phyloP scores from a whole-genome alignment of 2,329 filamentous ascomycete species.

The Penicillium hordei region DNA sequence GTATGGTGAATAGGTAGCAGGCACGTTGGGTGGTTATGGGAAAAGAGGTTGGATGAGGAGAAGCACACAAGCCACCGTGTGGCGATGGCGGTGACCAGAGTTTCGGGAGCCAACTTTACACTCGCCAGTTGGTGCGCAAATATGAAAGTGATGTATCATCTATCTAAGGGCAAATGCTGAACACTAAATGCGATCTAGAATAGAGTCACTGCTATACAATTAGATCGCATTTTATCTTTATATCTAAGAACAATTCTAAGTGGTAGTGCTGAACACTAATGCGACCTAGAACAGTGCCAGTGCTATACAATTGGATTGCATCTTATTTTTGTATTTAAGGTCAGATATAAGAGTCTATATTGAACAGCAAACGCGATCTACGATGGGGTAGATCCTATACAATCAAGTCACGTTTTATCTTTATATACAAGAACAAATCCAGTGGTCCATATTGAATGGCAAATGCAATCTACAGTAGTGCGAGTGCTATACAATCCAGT shows the following conservation, averaged over 20 bases:
- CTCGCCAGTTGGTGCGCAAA: neutral
- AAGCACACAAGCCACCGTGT: slow-evolving; percentile 29
- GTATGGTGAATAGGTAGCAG: slow-evolving; percentile 1
- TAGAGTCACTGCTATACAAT: too few relatives aligned
- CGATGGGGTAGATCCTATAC: too few relatives aligned
- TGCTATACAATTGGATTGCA: neutral
- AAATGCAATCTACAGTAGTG: too few relatives aligned
- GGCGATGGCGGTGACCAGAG: slow-evolving; percentile 27
- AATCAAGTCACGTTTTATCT: neutral
- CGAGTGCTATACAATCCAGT: too few relatives aligned
- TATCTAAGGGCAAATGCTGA: too few relatives aligned
- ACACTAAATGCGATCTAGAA: too few relatives aligned
- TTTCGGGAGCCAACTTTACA: slow-evolving; percentile 8
- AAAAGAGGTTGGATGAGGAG: slow-evolving; percentile 22
- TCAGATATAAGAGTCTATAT: too few relatives aligned
- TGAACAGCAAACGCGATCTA: too few relatives aligned
- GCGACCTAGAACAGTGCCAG: neutral
- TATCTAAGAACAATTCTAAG: fast-evolving
- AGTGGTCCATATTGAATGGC: too few relatives aligned
- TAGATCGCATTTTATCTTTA: neutral
- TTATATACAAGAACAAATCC: too few relatives aligned
- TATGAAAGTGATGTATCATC: neutral
- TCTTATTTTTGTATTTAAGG: too few relatives aligned
- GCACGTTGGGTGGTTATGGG: slow-evolving; percentile 8
- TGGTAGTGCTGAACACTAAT: neutral